Conservation (phyloP, 1,284 basidiomycete genomes). For the Pyrrhoderma noxium region DNA sequence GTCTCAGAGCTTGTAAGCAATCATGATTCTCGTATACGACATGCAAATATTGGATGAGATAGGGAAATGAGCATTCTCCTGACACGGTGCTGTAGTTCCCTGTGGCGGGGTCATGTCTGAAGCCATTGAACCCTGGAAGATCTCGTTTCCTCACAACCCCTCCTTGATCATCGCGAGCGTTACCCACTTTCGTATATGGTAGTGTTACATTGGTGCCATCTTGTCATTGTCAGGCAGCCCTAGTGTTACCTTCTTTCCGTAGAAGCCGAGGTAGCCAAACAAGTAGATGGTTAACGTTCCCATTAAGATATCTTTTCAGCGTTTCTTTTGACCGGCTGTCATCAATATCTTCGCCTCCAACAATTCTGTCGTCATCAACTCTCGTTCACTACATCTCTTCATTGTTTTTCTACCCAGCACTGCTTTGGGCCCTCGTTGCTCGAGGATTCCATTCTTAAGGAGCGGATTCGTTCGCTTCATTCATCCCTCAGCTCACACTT, state of each 20-base stretch:
- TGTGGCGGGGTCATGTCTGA: slow-evolving; percentile 14
- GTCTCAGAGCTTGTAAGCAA: too few relatives aligned
- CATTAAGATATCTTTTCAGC: slow-evolving; percentile 1
- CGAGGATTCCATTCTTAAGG: slow-evolving; percentile 13
- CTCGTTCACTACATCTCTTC: slow-evolving; percentile 7
- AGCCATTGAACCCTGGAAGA: slow-evolving; percentile 8
- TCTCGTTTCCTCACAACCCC: slow-evolving; percentile 13
- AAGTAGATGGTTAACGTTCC: slow-evolving; percentile 3
- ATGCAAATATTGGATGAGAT: too few relatives aligned
- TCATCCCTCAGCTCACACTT: slow-evolving; percentile 7
- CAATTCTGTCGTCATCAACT: slow-evolving; percentile 8
- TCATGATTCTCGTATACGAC: too few relatives aligned
- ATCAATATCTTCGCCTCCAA: slow-evolving; percentile 3
- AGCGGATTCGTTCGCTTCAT: slow-evolving; percentile 11
- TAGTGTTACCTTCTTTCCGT: slow-evolving; percentile 3
- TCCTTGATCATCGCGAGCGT: slow-evolving; percentile 6
- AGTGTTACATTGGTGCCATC: slow-evolving; percentile 11
- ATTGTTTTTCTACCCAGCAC: slow-evolving; percentile 14
- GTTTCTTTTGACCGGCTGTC: not conserved
- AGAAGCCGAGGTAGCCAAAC: slow-evolving; percentile 6
- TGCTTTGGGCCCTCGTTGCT: slow-evolving; percentile 8
- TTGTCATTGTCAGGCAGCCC: slow-evolving; percentile 15
- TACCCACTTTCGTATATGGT: not conserved
- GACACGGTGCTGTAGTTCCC: not conserved
- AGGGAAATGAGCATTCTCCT: too few relatives aligned